Base-by-base conservation (phyloP, 768 basidiomycete genomes). In the Leccinum uliginosum region DNA sequence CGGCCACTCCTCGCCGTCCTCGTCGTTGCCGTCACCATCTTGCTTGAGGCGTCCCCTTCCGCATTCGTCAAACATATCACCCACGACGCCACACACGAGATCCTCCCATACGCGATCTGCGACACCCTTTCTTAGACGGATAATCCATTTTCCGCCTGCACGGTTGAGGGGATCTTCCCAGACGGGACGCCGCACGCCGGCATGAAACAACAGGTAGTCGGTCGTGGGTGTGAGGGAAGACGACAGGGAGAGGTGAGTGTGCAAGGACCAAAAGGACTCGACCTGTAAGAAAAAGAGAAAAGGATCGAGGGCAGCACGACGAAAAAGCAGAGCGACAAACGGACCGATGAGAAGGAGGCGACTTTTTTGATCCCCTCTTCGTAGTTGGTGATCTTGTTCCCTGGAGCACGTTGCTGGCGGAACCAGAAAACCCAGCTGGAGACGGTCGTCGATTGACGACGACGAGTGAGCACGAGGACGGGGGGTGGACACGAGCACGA, bases 341-440 rank as follows among this genome's bases (percentile, higher is more conserved):
- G 52, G 59, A 92, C 90, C 6, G 92, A 95, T 62, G 89, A 86
- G 68, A 95, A 96, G 5, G 90, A 85, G 6, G 93, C 85, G 48
- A 98, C 86, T 72, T 88, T 89, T 75, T 93, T 93, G 67, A 98
- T 96, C 27, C 93, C 93, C 67, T 96, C 93, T 66, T 97, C 94
- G 67, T 98, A 97, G 67, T 84, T 93, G 11, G 85, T 80, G 60
- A 91, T 86, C 74, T 94, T 96, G 59, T 89, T 92, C 14, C 92
- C 93, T 15, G 92, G 91, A 2, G 89, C 78, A 59, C 91, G 88
- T 69, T 96, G 93, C 67, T 93, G 89, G 60, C 91, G 83, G 75
- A 92, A 94, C 88, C 89, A 94, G 69, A 93, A 93, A 6, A 91
- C 81, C 92, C 92, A 94, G 56, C 90, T 92, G 67, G 44, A 61